phyloP scores from a whole-genome alignment of 164 flowering plant species.

The Umbilicus rupestris region DNA sequence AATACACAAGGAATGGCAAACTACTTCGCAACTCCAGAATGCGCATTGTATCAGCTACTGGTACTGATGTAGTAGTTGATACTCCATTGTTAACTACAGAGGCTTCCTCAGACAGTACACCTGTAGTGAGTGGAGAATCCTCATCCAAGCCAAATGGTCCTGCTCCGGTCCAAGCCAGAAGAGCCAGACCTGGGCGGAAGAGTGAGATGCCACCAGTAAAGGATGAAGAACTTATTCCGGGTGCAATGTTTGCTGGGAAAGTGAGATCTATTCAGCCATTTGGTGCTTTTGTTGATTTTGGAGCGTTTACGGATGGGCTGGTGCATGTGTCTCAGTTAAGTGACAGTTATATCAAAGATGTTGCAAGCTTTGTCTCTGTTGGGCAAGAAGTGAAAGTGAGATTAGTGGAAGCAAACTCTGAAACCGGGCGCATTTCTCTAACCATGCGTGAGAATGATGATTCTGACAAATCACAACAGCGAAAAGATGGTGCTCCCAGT shows the following conservation, averaged over 20 bases:
- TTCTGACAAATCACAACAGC: conserved; percentile 30
- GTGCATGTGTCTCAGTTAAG: conserved; percentile 87
- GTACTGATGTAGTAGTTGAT: conserved; percentile 64
- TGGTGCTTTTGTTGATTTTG: conserved; percentile 97
- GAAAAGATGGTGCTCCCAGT: conserved; percentile 27
- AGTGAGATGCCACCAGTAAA: conserved; percentile 92
- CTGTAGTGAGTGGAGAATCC: conserved; percentile 32
- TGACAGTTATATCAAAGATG: conserved; percentile 84
- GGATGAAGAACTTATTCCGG: conserved; percentile 72
- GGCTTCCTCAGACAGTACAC: conserved; percentile 18
- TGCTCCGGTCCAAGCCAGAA: conserved; percentile 33
- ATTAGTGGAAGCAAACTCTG: conserved; percentile 62
- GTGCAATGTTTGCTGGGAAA: conserved; percentile 89
- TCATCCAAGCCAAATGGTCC: conserved; percentile 25
- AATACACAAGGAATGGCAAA: conserved; percentile 16
- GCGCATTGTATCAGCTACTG: conserved; percentile 41
- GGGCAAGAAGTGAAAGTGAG: conserved; percentile 96
- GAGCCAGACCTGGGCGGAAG: conserved; percentile 49
- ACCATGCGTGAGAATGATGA: conserved; percentile 74
- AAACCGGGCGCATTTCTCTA: conserved; percentile 71
- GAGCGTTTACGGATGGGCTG: conserved; percentile 93
- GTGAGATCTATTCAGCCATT: conserved; percentile 87
- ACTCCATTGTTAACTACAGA: conserved; percentile 32
- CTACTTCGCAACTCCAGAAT: conserved; percentile 20
- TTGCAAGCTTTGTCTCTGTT: conserved; percentile 55